Base-by-base conservation (phyloP, 345 rosid species). In the Salix purpurea region DNA sequence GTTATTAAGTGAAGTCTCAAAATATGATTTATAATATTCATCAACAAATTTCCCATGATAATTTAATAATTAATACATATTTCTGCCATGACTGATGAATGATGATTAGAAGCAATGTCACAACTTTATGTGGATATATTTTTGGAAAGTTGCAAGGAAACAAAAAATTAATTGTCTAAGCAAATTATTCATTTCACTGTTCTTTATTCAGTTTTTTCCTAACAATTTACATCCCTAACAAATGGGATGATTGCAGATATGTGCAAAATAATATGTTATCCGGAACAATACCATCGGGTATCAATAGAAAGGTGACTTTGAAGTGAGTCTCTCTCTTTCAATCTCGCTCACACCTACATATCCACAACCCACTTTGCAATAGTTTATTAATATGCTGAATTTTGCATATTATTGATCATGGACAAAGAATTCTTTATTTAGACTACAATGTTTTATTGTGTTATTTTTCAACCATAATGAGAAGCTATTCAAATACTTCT, bases 241-340 rank as follows among this genome's bases (percentile, higher is more conserved):
- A 71, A 21, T 78, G 70, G 84, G 72, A 64, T 70, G 77, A 23
- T 81, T 84, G 86, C 89, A 96, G 99, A 88, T 86, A 91, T 48
- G 82, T 96, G 85, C 98, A 96, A 80, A 92, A 92, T 73, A 96
- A 96, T 80, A 74, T 78, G 89, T 80, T 96, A 78, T 79, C 97
- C 1, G 99, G 98, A 80, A 88, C 60, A 19, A 84, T 94, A 76
- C 99, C 99, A 48, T 86, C 94, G 2, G 83, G 87, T 74, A 84
- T 82, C 69, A 76, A 75, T 69, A 87, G 87, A 79, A 73, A 81
- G 72, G 58, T 90, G 80, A 74, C 77, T 84, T 71, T 91, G 36
- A 89, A 96, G 99, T 96, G 83, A 86, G 97, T 84, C 67, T 80
- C 71, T 60, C 15, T 68, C 26, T 73, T 26, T 23, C 26, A 6